Evolutionary conservation across 2,329 filamentous ascomycete species (phyloP), one percentile per base, ranked within the genome.

Genomic region (Helotiales sp.): DNA sequence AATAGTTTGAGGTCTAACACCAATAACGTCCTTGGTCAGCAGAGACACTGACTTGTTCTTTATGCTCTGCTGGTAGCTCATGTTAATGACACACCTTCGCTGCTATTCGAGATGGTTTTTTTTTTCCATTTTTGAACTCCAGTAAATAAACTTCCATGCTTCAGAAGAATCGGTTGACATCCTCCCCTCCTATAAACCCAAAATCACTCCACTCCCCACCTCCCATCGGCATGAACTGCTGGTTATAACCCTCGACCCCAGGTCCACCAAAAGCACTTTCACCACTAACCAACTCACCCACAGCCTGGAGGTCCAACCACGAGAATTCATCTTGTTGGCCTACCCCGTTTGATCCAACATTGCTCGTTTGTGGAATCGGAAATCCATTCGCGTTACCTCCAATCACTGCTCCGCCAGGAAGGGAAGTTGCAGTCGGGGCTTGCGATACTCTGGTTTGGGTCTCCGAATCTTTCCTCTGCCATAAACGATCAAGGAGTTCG

Each of bases 251-350:
- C 25, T 59, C 61, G 17, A 59, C 54, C n/a, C n/a, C n/a, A n/a
- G n/a, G n/a, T n/a, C 46, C 54, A 1, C 52, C 59, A 38, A 52
- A 55, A 2, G 46, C 57, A 3, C 47, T 74, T 51, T 79, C 76
- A 3, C 76, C 75, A 3, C 75, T 77, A 19, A 79, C 80, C 64
- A 81, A 84, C 60, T 85, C 82, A 0, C 82, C 82, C 2, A 86
- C 77, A 1, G 83, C 83, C 57, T 81, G 80, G 5, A 86, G 71
- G 65, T 86, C 82, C 1, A 84, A 74, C 83, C 83, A 86, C 0
- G 82, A 85, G 69, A 86, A 86, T 42, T 82, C 80, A 52, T 84
- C 81, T 1, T 79, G 74, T 22, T 55, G 52, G 2, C 30, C 47
- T 38, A 49, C 47, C 22, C 38, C 52, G 77, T 73, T 69, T 77